phyloP scores from a whole-genome alignment of 345 rosid species.

The Eutrema yunnanense region DNA sequence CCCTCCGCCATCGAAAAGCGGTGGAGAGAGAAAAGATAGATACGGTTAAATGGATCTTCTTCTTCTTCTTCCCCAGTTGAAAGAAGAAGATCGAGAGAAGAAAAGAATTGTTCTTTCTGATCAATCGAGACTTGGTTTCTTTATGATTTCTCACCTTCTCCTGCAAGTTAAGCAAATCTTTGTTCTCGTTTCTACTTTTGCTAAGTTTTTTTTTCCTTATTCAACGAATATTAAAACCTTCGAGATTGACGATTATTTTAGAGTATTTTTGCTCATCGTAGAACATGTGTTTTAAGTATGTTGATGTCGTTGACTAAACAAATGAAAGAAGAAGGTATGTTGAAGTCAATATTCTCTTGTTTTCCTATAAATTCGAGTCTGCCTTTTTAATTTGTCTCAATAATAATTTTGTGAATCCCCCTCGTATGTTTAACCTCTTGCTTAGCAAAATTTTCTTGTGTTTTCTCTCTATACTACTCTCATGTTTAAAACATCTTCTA shows the following conservation, averaged over 20 bases:
- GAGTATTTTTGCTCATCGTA: background rate
- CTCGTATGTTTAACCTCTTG: too few species aligned
- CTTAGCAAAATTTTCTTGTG: too few species aligned
- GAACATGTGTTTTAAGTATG: background rate
- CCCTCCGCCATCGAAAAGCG: slow-evolving; percentile 36
- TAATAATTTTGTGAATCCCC: too few species aligned
- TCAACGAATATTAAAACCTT: too few species aligned
- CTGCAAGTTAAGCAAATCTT: slow-evolving; percentile 13
- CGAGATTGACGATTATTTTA: too few species aligned
- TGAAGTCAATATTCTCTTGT: too few species aligned
- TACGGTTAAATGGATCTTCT: slow-evolving; percentile 6
- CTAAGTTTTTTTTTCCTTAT: background rate
- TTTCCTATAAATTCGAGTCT: too few species aligned
- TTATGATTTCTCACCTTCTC: slow-evolving; percentile 17
- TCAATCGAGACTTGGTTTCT: background rate
- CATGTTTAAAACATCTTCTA: background rate
- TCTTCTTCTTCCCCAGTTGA: slow-evolving; percentile 2
- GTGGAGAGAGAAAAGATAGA: slow-evolving; percentile 19
- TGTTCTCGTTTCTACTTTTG: background rate
- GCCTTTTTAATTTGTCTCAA: too few species aligned
- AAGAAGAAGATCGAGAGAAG: background rate
- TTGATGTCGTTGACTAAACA: background rate
- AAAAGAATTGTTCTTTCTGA: background rate
- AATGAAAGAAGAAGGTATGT: background rate
- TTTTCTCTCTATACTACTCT: background rate